Evolutionary conservation across 75 land plant species (phyloP).

Genomic region (Selaginella moellendorffii): DNA sequence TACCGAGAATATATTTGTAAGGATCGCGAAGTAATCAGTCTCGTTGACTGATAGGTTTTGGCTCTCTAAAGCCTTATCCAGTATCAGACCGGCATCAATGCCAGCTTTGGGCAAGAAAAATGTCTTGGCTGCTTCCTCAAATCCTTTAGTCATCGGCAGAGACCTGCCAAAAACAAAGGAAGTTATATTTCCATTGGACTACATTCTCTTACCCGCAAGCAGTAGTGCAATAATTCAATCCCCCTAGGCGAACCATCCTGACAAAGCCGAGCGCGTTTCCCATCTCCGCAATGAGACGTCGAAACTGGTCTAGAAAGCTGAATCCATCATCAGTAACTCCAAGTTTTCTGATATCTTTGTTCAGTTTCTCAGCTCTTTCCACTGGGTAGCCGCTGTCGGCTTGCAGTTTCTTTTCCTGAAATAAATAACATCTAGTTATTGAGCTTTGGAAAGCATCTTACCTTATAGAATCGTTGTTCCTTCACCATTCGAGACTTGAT

Average conservation of each 20-base stretch:
- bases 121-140: slow-evolving; percentile 23
- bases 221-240: slow-evolving; percentile 26
- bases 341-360: slow-evolving; percentile 24
- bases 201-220: slow-evolving; percentile 23
- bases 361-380: slow-evolving; percentile 27
- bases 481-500: slow-evolving; percentile 23
- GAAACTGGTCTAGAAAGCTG: slow-evolving; percentile 32
- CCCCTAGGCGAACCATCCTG: slow-evolving; percentile 33
- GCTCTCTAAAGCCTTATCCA: slow-evolving; percentile 23
- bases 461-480: slow-evolving; percentile 31
- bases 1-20: slow-evolving; percentile 25
- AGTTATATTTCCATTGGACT: too few relatives aligned
- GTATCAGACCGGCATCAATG: slow-evolving; percentile 21
- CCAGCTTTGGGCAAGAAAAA: slow-evolving; percentile 14
- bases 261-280: slow-evolving; percentile 37
- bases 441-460: too few relatives aligned
- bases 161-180: too few relatives aligned
- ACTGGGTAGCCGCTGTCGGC: slow-evolving; percentile 23
- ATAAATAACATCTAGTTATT: background rate
- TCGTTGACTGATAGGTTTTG: slow-evolving; percentile 23
- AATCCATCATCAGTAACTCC: slow-evolving; percentile 23
- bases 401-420: slow-evolving; percentile 18
- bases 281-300: slow-evolving; percentile 28
- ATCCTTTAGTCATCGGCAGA: too few relatives aligned
- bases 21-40: slow-evolving; percentile 24